Percentiles rank a stretch among this genome's conserved stretches.
Conservation (phyloP, 331 rosid genomes). For the Dryas integrifolia region DNA sequence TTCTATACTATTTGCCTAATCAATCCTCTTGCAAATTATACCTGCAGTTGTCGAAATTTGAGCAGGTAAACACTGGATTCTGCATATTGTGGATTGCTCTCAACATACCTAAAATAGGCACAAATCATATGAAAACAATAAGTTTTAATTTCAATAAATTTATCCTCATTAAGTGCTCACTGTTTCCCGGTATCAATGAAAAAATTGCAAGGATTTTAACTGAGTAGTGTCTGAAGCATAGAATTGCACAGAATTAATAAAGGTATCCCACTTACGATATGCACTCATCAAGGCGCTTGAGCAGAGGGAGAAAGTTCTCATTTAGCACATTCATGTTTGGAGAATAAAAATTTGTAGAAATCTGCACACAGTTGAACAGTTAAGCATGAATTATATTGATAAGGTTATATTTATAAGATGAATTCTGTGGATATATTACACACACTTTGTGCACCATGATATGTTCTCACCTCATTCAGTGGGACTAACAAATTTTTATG, state of each 20-base stretch:
- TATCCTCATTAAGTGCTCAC: conserved; percentile 5
- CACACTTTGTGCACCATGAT: background rate
- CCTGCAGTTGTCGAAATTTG: conserved; percentile 98
- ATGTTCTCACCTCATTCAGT: background rate
- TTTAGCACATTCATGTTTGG: conserved; percentile 89
- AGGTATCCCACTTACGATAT: conserved; percentile 67
- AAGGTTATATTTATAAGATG: background rate
- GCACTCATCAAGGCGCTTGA: conserved; percentile 95
- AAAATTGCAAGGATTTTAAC: background rate
- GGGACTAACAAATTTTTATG: too few species aligned
- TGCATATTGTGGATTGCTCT: conserved; percentile 89
- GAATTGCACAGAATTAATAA: conserved; percentile 7
- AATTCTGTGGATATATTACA: background rate
- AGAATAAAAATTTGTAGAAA: conserved; percentile 80
- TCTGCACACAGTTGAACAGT: conserved; percentile 52
- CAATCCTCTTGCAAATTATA: conserved; percentile 29
- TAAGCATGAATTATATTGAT: conserved; percentile 8
- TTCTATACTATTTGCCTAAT: conserved; percentile 1
- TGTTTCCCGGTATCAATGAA: conserved; percentile 14
- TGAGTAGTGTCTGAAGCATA: background rate
- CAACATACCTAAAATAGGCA: conserved; percentile 69
- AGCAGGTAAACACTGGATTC: conserved; percentile 96
- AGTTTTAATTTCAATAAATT: conserved; percentile 17
- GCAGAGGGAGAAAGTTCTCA: conserved; percentile 82
- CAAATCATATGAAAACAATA: background rate